These are phyloP conservation scores for Aspergillus phoenicis DNA, from an alignment of 2,329 filamentous ascomycete species.

Conservation along the genomic window DNA sequence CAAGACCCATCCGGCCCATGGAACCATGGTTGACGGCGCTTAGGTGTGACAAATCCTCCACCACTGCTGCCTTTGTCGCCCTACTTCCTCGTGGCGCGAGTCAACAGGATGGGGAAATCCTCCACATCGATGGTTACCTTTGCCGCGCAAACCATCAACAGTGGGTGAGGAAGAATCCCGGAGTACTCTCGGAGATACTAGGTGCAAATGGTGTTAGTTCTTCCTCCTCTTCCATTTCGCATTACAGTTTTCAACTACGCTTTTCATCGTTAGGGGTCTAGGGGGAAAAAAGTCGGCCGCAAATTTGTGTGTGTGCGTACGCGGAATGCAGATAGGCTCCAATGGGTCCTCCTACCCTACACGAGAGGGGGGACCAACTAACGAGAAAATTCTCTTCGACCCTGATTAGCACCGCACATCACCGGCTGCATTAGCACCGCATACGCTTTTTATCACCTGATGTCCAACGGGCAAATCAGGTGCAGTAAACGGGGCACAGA, in stretches of 20 bases:
- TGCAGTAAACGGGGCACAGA: constrained; percentile 15
- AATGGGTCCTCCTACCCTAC: constrained; percentile 11
- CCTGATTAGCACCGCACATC: constrained; percentile 18
- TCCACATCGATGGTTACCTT: not conserved
- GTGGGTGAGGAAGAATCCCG: no score
- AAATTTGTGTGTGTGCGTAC: not conserved
- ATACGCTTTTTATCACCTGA: constrained; percentile 22
- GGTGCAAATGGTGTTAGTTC: not conserved
- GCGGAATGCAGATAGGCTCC: not conserved
- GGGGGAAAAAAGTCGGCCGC: not conserved
- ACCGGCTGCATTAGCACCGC: constrained; percentile 23
- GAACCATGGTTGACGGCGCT: constrained; percentile 3
- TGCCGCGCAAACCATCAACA: not conserved
- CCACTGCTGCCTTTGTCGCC: not conserved
- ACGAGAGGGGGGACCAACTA: not conserved
- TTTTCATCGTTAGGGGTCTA: not conserved
- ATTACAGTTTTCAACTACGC: not conserved
- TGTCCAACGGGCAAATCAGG: constrained; percentile 18
- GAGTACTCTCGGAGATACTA: no score
- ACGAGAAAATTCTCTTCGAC: not conserved
- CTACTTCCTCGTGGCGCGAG: not conserved
- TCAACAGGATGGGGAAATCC: not conserved
- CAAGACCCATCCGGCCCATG: not conserved
- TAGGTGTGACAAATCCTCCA: constrained; percentile 4
- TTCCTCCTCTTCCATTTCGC: not conserved